Evolutionary conservation across 208 protist species (phyloP), one percentile per base, ranked within the genome.

Genomic region (Trichomonas gallinae): DNA sequence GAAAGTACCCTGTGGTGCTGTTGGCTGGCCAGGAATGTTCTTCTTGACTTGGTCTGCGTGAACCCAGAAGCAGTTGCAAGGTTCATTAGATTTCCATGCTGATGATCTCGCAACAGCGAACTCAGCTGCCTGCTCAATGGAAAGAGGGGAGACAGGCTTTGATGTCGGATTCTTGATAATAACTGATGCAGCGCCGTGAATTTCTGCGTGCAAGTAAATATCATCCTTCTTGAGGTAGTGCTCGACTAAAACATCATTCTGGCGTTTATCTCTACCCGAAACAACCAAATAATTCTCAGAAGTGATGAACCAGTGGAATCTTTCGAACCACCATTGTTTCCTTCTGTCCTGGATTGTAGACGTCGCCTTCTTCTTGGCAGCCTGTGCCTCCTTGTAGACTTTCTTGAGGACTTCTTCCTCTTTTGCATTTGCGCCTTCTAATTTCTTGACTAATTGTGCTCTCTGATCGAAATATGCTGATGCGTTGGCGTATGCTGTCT

Each of bases 281-380:
- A 93, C 4, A n/a, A 93, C 87, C 2, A 93, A 31, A 93, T 93
- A 93, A 38, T 93, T 93, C 36, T 93, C 87, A 13, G 44, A 49
- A 8, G 87, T 93, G n/a, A 93, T 93, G 44, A 93, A 93, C 87
- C 87, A 93, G 38, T 93, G 87, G 44, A 93, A 93, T 23, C 87
- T 48, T 51, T 93, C 87, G 44, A 93, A 93, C 87, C 87, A 93
- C 87, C 87, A 93, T 38, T 40, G 48, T 38, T 93, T 93, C 26
- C 87, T 48, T 48, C 44, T 48, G 36, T 93, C 87, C 45, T 93
- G 87, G 15, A 93, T 93, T 3, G 87, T 51, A 6, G 31, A 31
- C 38, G 40, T 26, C 6, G 46, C 44, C 3, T 23, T 51, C n/a
- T 51, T 93, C 26, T 93, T 93, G 8, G 11, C 8, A 1, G 44